phyloP scores from a whole-genome alignment of 768 basidiomycete genomes.

The Podaxis sp. region DNA sequence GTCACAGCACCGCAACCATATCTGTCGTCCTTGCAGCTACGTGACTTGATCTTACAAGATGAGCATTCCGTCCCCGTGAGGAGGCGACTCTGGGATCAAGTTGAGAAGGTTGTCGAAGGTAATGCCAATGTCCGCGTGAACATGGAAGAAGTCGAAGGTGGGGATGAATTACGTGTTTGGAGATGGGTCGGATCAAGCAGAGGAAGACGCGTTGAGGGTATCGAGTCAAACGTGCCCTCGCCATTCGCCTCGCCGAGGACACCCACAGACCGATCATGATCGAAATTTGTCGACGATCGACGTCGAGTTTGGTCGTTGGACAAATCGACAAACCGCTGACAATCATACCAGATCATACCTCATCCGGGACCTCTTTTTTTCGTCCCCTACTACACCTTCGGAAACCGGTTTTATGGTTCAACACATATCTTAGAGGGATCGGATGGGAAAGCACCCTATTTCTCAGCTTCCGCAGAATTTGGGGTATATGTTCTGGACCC shows the following conservation, averaged over 20 bases:
- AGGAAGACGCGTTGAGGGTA: slow-evolving; percentile 25
- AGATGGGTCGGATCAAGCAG: slow-evolving; percentile 70
- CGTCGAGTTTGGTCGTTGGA: background rate
- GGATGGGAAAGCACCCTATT: slow-evolving; percentile 3
- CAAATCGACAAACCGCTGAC: background rate
- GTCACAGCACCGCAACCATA: slow-evolving; percentile 72
- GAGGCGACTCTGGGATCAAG: slow-evolving; percentile 74
- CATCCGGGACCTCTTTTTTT: background rate
- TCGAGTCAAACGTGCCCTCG: slow-evolving; percentile 13
- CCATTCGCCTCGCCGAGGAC: slow-evolving; percentile 1
- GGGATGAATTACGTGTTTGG: slow-evolving; percentile 91
- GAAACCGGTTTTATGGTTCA: background rate
- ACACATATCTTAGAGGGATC: background rate
- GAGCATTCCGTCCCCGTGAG: slow-evolving; percentile 72
- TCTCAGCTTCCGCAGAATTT: background rate
- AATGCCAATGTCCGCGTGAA: slow-evolving; percentile 89
- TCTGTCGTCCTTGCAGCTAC: slow-evolving; percentile 83
- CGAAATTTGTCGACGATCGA: slow-evolving; percentile 5
- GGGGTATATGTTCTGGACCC: slow-evolving; percentile 4
- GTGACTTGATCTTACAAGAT: slow-evolving; percentile 81
- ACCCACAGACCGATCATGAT: slow-evolving; percentile 6
- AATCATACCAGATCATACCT: background rate
- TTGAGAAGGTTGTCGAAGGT: slow-evolving; percentile 83
- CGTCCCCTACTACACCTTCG: background rate
- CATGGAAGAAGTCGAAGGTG: slow-evolving; percentile 79